phyloP scores from a whole-genome alignment of 2,329 filamentous ascomycete genomes.

The Penicillium corylophilum region DNA sequence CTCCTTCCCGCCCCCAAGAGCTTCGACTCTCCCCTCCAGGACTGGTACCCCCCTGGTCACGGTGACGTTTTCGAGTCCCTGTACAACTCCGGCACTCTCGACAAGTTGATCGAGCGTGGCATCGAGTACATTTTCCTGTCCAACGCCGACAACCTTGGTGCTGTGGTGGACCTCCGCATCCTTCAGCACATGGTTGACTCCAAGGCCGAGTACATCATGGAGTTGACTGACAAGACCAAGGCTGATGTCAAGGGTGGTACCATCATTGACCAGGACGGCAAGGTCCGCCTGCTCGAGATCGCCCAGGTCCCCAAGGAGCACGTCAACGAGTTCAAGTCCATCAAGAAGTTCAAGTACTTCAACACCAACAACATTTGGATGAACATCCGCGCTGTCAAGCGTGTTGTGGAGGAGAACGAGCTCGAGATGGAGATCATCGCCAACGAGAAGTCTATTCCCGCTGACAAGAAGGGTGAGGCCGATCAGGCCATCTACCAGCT shows the following conservation, averaged over 20 bases:
- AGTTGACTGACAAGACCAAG: slow-evolving; percentile 99
- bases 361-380: slow-evolving; percentile 99
- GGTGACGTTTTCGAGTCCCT: slow-evolving; percentile 99
- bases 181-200: slow-evolving; percentile 99
- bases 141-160: slow-evolving; percentile 98
- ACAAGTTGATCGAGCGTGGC: slow-evolving; percentile 90
- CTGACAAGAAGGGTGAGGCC: slow-evolving; percentile 99
- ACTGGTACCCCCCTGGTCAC: slow-evolving; percentile 99
- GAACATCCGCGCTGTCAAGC: slow-evolving; percentile 96
- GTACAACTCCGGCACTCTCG: slow-evolving; percentile 97
- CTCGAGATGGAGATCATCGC: slow-evolving; percentile 99
- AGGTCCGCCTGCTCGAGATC: slow-evolving; percentile 94
- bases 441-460: slow-evolving; percentile 97
- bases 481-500: slow-evolving; percentile 97
- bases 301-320: slow-evolving; percentile 99
- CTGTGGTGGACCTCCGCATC: slow-evolving; percentile 95
- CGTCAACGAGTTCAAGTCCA: slow-evolving; percentile 99
- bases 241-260: slow-evolving; percentile 99
- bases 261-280: slow-evolving; percentile 99
- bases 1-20: slow-evolving; percentile 92
- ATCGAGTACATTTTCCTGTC: slow-evolving; percentile 98
- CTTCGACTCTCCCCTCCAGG: slow-evolving; percentile 80
- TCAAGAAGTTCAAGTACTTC: slow-evolving; percentile 99
- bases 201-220: slow-evolving; percentile 98
- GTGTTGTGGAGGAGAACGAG: slow-evolving; percentile 97